A percentile compares a stretch with the other conserved stretches of the same genome.
phyloP scores from a whole-genome alignment of 768 basidiomycete genomes.

The Plicaturopsis crispa region DNA sequence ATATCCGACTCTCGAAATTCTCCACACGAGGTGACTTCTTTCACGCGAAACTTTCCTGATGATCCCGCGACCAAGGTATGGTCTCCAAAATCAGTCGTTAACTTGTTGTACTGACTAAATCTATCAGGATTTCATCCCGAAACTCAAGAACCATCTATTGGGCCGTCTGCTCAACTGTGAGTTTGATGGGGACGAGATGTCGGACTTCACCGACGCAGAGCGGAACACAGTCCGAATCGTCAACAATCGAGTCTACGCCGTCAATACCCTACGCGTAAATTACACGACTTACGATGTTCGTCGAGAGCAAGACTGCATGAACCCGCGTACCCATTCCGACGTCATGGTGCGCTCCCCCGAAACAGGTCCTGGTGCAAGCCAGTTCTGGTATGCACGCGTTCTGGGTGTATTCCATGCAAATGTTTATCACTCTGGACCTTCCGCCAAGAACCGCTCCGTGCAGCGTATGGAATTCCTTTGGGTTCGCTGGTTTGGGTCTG shows the following conservation, averaged over 20 bases:
- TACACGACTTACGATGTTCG: slow-evolving; percentile 24
- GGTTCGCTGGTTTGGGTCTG: slow-evolving; percentile 29
- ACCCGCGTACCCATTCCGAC: no score
- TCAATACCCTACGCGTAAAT: slow-evolving; percentile 18
- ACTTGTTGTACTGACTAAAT: no score
- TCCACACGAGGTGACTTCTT: no score
- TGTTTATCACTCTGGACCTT: slow-evolving; percentile 2
- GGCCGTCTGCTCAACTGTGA: slow-evolving; percentile 7
- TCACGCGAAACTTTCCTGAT: no score
- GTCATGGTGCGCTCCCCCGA: slow-evolving; percentile 15
- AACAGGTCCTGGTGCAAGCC: slow-evolving; percentile 8
- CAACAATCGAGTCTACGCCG: slow-evolving; percentile 15
- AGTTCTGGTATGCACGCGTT: slow-evolving; percentile 15
- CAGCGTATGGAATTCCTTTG: slow-evolving; percentile 27
- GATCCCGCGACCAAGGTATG: no score
- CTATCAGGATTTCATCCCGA: slow-evolving; percentile 11
- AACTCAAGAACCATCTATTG: slow-evolving; percentile 16
- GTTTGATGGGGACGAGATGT: slow-evolving; percentile 11
- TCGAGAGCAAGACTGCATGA: slow-evolving; percentile 11
- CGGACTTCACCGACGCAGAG: slow-evolving; percentile 4
- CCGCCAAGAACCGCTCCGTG: not conserved
- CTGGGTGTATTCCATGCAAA: slow-evolving; percentile 15
- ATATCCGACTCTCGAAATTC: no score
- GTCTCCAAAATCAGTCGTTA: slow-evolving; percentile 7
- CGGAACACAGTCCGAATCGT: no score